A percentile compares a stretch with the other conserved stretches of the same genome.
Evolutionary conservation across 2,329 filamentous ascomycete species (phyloP).

Genomic region (Cytospora piceicola): DNA sequence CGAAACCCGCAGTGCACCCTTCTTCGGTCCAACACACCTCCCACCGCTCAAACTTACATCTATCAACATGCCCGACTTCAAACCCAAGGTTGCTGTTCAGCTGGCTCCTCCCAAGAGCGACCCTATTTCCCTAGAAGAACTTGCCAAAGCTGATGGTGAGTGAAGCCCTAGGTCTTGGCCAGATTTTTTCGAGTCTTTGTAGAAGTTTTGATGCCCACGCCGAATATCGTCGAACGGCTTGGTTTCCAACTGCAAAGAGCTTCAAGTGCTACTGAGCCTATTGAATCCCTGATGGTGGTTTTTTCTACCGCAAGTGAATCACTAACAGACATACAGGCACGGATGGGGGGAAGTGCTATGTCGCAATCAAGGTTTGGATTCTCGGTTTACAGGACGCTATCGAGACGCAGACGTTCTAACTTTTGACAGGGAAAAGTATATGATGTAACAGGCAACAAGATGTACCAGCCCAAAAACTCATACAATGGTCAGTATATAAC

Average conservation of each 20-base stretch:
- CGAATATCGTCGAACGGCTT: not conserved
- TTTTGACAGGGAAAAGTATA: constrained; percentile 79
- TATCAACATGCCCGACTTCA: constrained; percentile 65
- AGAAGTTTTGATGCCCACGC: not conserved
- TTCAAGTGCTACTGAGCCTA: not conserved
- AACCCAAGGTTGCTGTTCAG: constrained; percentile 75
- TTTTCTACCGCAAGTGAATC: not conserved
- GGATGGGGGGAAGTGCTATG: constrained; percentile 67
- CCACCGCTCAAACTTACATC: constrained; percentile 27
- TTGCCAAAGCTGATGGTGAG: constrained; percentile 83
- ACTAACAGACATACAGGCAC: constrained; percentile 52
- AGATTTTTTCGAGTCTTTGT: not conserved
- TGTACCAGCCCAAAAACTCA: constrained; percentile 79
- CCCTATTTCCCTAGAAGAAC: constrained; percentile 76
- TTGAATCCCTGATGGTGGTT: not conserved
- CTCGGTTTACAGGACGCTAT: constrained; percentile 40
- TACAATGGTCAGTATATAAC: constrained; percentile 75
- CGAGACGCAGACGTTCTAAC: constrained; percentile 55
- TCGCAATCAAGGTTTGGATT: constrained; percentile 66
- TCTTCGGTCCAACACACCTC: not conserved
- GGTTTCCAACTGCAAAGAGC: constrained; percentile 32
- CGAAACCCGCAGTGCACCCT: not conserved
- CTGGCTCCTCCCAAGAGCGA: constrained; percentile 88
- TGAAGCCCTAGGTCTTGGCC: constrained; percentile 20
- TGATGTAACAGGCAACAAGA: constrained; percentile 87